These are phyloP conservation scores for Colletotrichum sp. DNA, from an alignment of 2,329 filamentous ascomycete species.

Conservation along the genomic window DNA sequence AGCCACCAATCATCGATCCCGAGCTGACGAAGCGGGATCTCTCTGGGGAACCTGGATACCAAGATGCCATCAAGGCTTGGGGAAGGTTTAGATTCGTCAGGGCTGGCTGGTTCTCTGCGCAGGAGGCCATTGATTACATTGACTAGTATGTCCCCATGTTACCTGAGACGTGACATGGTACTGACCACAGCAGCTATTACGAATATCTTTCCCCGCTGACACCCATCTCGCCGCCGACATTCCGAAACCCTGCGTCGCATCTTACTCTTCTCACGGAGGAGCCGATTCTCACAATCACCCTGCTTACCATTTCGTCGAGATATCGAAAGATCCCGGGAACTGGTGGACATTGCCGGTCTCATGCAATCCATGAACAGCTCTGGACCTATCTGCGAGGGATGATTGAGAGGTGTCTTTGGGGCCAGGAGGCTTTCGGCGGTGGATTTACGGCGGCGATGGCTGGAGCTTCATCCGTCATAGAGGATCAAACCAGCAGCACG, in stretches of 20 bases:
- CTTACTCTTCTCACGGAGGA: constrained; percentile 84
- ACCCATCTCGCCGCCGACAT: constrained; percentile 91
- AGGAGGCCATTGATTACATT: constrained; percentile 92
- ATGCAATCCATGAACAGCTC: constrained; percentile 91
- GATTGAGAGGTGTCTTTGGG: constrained; percentile 95
- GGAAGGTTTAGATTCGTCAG: constrained; percentile 91
- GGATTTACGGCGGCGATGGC: constrained; percentile 58
- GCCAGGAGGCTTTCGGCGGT: constrained; percentile 92
- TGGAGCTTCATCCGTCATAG: constrained; percentile 28
- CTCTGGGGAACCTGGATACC: constrained; percentile 59
- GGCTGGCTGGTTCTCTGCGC: constrained; percentile 93
- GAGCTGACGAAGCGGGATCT: constrained; percentile 48
- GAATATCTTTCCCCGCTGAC: constrained; percentile 89
- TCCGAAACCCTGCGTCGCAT: constrained; percentile 81
- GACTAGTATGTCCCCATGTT: constrained; percentile 69
- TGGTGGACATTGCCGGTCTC: constrained; percentile 81
- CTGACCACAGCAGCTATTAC: constrained; percentile 71
- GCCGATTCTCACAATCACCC: constrained; percentile 88
- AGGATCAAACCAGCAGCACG: constrained; percentile 68
- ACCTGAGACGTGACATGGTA: not conserved
- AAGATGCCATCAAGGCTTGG: constrained; percentile 85
- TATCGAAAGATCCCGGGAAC: constrained; percentile 83
- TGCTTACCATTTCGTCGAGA: constrained; percentile 88
- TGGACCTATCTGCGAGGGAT: constrained; percentile 95
- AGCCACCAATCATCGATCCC: constrained; percentile 50